Percentiles rank a stretch among this genome's conserved stretches.
Evolutionary conservation across 768 basidiomycete genomes (phyloP).

Genomic region (Clavaria fumosa): DNA sequence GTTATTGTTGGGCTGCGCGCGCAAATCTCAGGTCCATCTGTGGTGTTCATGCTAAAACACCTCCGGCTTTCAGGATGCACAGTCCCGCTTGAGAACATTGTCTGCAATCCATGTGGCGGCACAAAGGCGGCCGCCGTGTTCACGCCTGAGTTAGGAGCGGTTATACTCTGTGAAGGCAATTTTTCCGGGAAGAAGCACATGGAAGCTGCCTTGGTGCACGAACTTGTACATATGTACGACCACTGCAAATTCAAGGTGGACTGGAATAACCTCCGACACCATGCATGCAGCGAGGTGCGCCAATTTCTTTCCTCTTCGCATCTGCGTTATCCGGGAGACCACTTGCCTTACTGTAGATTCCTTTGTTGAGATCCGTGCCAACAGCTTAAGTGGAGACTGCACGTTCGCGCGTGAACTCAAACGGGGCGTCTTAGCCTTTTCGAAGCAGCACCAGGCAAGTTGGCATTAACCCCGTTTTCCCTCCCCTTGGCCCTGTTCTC

Average conservation of each 20-base stretch:
- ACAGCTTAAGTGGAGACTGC: constrained; percentile 89
- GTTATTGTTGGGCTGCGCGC: too few species aligned
- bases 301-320: constrained; percentile 19
- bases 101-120: constrained; percentile 73
- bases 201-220: constrained; percentile 89
- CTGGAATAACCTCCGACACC: constrained; percentile 81
- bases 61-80: constrained; percentile 60
- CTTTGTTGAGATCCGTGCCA: constrained; percentile 71
- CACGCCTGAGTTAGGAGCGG: constrained; percentile 56
- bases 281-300: constrained; percentile 96
- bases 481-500: constrained; percentile 6
- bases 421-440: constrained; percentile 63
- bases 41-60: constrained; percentile 88
- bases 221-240: constrained; percentile 91
- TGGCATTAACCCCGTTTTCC: constrained; percentile 6
- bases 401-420: constrained; percentile 67
- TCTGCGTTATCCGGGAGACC: not conserved
- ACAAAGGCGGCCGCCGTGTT: constrained; percentile 73
- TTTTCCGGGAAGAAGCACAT: constrained; percentile 73
- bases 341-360: not conserved
- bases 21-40: constrained; percentile 55
- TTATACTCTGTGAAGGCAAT: constrained; percentile 75
- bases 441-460: constrained; percentile 85
- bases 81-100: constrained; percentile 55
- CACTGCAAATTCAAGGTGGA: constrained; percentile 90